Evolutionary conservation across 1,284 basidiomycete species (phyloP).

Genomic region (Malassezia arunalokei): DNA sequence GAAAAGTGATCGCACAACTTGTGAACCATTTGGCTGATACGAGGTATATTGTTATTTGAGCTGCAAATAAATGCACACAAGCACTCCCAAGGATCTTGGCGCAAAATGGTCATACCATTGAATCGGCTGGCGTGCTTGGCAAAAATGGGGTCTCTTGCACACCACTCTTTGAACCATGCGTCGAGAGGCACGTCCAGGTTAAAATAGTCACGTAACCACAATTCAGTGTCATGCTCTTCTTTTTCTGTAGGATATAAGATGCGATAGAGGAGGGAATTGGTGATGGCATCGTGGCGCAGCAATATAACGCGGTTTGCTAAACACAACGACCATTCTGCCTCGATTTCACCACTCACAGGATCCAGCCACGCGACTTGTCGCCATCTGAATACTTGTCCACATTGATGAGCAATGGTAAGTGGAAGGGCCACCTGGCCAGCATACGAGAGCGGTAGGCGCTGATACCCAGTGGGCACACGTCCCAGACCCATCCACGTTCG

Average conservation of each 20-base stretch:
- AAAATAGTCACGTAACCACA: constrained; percentile 78
- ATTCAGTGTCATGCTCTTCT: constrained; percentile 50
- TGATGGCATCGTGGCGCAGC: constrained; percentile 32
- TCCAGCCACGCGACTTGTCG: constrained; percentile 25
- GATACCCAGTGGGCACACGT: constrained; percentile 1
- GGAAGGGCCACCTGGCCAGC: constrained; percentile 26
- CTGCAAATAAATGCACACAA: constrained; percentile 72
- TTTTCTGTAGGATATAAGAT: constrained; percentile 19
- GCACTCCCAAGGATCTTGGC: constrained; percentile 79
- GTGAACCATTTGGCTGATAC: constrained; percentile 45
- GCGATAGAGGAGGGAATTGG: constrained; percentile 28
- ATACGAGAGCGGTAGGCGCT: background rate
- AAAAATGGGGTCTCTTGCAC: constrained; percentile 62
- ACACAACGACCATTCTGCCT: constrained; percentile 39
- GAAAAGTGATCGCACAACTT: constrained; percentile 50
- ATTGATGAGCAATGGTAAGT: constrained; percentile 40
- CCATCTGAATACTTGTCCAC: constrained; percentile 45
- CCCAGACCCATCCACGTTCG: background rate
- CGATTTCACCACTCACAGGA: background rate
- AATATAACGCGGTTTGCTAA: constrained; percentile 40
- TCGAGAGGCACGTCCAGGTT: constrained; percentile 66
- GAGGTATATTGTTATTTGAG: constrained; percentile 76
- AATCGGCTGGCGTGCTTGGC: constrained; percentile 55
- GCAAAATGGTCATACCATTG: constrained; percentile 57
- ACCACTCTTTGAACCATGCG: constrained; percentile 69